Percentiles rank a stretch among this genome's conserved stretches.
phyloP scores from a whole-genome alignment of 2,329 filamentous ascomycete species.

The Alternaria rosae region DNA sequence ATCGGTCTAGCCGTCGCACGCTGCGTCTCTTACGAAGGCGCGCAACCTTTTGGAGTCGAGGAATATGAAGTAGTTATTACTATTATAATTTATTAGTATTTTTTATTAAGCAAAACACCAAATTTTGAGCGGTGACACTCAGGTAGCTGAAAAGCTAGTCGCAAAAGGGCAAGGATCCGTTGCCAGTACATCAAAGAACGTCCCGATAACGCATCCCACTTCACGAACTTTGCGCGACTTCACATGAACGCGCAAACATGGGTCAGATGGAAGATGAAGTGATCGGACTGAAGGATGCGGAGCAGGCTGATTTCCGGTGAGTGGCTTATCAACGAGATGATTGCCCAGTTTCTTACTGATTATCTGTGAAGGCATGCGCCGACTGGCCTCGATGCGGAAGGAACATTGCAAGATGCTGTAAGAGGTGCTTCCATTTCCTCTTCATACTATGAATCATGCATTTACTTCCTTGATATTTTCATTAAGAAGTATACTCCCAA shows the following conservation, averaged over 20 bases:
- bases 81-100: no score
- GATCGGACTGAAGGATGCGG: slow-evolving; percentile 23
- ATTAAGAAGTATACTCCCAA: no score
- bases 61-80: no score
- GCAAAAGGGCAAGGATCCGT: no score
- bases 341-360: background rate
- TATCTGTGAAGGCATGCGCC: slow-evolving; percentile 36
- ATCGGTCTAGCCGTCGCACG: no score
- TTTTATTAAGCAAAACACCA: no score
- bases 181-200: slow-evolving; percentile 8
- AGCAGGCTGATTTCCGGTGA: slow-evolving; percentile 30
- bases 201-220: slow-evolving; percentile 20
- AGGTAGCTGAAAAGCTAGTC: no score
- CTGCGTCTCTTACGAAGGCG: no score
- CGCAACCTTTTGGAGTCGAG: no score
- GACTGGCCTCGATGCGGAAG: slow-evolving; percentile 34
- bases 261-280: slow-evolving; percentile 22
- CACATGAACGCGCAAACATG: slow-evolving; percentile 17
- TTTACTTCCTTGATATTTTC: background rate
- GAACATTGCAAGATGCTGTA: slow-evolving; percentile 43
- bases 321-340: background rate
- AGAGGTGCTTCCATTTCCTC: slow-evolving; percentile 42
- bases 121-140: no score
- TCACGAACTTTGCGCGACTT: slow-evolving; percentile 11
- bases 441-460: background rate